Evolutionary conservation across 371 early-diverging fungal genomes (phyloP).

Genomic region (Basidiobolus heterosporus): DNA sequence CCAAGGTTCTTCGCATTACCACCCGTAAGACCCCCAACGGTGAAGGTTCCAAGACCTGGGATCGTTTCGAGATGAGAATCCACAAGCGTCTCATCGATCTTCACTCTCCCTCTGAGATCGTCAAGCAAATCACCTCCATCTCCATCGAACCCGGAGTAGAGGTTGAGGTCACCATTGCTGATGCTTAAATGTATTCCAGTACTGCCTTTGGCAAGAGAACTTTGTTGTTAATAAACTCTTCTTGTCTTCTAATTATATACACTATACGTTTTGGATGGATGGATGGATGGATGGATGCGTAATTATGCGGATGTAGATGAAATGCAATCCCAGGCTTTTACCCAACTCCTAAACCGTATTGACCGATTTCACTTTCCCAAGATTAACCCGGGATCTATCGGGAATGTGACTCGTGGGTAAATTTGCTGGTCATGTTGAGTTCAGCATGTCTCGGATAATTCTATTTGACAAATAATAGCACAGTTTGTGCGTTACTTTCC

Average conservation of each 20-base stretch:
- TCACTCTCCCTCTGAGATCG: slow-evolving; percentile 94
- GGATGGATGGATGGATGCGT: slow-evolving; percentile 6
- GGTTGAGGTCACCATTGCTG: slow-evolving; percentile 96
- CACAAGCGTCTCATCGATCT: slow-evolving; percentile 98
- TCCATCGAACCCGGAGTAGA: slow-evolving; percentile 98
- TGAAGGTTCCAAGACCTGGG: slow-evolving; percentile 99
- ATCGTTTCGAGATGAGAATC: slow-evolving; percentile 94
- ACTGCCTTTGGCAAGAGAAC: neutral
- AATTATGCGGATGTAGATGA: no score
- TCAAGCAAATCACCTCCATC: slow-evolving; percentile 98
- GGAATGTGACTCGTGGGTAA: no score
- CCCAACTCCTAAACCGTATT: no score
- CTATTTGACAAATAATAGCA: no score
- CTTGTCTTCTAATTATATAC: neutral
- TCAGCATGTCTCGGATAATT: no score
- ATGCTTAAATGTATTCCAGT: neutral
- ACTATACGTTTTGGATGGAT: slow-evolving; percentile 7
- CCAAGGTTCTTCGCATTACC: slow-evolving; percentile 94
- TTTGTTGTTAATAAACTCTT: neutral
- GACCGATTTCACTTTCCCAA: no score
- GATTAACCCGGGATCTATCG: no score
- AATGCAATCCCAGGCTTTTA: no score
- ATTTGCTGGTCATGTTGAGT: no score
- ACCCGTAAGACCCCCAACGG: slow-evolving; percentile 99
- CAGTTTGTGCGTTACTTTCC: no score